These are phyloP conservation scores for Daldinia sp. DNA, from an alignment of 2,329 filamentous ascomycete species.

Conservation along the genomic window DNA sequence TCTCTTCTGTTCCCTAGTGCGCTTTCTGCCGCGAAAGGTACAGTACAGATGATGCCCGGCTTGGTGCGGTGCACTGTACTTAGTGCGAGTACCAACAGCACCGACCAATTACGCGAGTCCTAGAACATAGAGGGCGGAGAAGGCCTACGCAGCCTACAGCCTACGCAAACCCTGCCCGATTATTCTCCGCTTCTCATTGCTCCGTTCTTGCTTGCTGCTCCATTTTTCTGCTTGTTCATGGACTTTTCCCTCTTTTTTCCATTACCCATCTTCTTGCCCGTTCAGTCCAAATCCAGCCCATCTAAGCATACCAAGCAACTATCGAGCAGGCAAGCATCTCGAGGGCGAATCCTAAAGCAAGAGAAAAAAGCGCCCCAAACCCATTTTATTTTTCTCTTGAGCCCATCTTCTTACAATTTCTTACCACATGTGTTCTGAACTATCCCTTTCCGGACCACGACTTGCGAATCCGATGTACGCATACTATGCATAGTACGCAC, in stretches of 20 bases:
- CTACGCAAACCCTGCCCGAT: conserved; percentile 27
- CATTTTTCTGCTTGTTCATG: no score
- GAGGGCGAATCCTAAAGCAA: neutral
- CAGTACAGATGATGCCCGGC: conserved; percentile 24
- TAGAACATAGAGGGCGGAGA: conserved; percentile 29
- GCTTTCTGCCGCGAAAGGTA: conserved; percentile 35
- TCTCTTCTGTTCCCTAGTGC: conserved; percentile 34
- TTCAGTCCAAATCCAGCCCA: no score
- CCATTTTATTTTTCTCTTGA: conserved; percentile 2
- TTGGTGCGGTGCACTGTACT: conserved; percentile 20
- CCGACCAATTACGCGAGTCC: conserved; percentile 23
- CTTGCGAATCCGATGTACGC: neutral
- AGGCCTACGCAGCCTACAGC: conserved; percentile 38
- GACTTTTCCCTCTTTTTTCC: conserved; percentile 4
- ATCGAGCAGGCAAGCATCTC: no score
- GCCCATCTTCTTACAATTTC: neutral
- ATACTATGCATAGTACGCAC: neutral
- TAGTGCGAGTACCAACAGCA: conserved; percentile 5
- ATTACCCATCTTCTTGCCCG: neutral
- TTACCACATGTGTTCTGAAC: conserved; percentile 29
- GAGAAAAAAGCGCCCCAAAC: neutral
- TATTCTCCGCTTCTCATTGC: conserved; percentile 1
- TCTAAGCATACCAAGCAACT: no score
- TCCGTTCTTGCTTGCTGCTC: neutral
- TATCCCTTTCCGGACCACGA: conserved; percentile 22